Evolutionary conservation across 768 basidiomycete species (phyloP), one percentile per base, ranked within the genome.

Genomic region (Neoboletus brunneissimus): DNA sequence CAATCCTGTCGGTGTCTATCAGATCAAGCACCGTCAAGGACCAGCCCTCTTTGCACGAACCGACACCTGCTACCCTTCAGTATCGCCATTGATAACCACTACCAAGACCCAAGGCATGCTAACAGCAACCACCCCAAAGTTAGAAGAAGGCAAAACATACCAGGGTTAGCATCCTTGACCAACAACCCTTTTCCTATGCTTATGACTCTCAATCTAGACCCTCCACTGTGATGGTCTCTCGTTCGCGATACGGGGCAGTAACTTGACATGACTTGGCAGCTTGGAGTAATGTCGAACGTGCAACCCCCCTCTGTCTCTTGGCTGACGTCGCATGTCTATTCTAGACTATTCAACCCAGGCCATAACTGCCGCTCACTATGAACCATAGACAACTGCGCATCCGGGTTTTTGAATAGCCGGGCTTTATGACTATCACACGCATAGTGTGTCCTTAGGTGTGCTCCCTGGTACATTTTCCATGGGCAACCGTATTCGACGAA

Each of bases 381-480:
- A 47, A 55, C 60, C 55, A 38, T 55, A 22, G 12, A 47, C 47
- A 32, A 29, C 12, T 20, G 58, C 55, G 58, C 66, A 63, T 57
- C 59, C 57, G 37, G 63, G 61, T 48, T 56, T 53, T 29, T 22
- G 32, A 43, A 53, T 68, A 67, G 66, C 66, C 66, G 57, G 64
- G 44, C 61, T 56, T 20, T 51, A 40, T 67, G 66, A 67, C 66
- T 67, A 67, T 67, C 54, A 56, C 66, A 67, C 66, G 66, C 61
- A 67, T 52, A 57, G 66, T 67, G 66, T 61, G 57, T 43, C 32
- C 48, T 54, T 58, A 38, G 64, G 55, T 65, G 63, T 65, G 58
- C 58, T 49, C 63, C 42, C 25, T 51, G 55, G 63, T 65, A 47
- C 44, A 48, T 58, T 34, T 31, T 32, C 52, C 56, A 51, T 29